Base-by-base conservation (phyloP, 495 filamentous ascomycete genomes). In the Baudoinia panamericana region DNA sequence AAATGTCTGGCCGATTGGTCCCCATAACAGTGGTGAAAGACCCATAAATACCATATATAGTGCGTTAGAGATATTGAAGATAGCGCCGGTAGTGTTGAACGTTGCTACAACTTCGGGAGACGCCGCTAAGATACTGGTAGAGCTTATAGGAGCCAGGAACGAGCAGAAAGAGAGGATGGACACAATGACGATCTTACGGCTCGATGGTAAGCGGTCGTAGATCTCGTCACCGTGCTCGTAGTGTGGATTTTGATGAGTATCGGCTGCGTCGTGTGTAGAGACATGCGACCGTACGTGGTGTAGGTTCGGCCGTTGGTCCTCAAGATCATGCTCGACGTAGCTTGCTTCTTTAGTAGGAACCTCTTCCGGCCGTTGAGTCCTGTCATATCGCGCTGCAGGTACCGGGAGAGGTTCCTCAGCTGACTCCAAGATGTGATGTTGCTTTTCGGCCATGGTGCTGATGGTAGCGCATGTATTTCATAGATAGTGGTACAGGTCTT, bases 41-140 rank as follows among this genome's bases (percentile, higher is more conserved):
- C 78, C 80, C 79, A 83, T 82, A 46, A 75, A 75, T 0, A 76
- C 48, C 61, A 83, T 60, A 46, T 81, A 83, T 17, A 81, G 43
- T 2, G 78, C 78, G 61, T 82, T 84, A 45, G 67, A 71, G 15
- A 80, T 57, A 48, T 82, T 78, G 54, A 84, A 69, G 29, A 82
- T 68, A 16, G 70, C 68, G 5, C 73, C 77, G 0, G 68, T 75
- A 5, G 76, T 80, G 19, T 59, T 39, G 43, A 70, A 84, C 10
- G 72, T 72, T 9, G 50, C 56, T 3, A 76, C 76, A 3, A 84
- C 69, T 51, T 84, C 78, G 1, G 79, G 77, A 9, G 76, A 65
- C 22, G 76, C 80, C 6, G 78, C 66, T n/a, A 83, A 59, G 30
- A 83, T 76, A 0, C 74, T 73, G 0, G 78, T 83, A 24, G 70